Evolutionary conservation across 495 filamentous ascomycete genomes (phyloP), one percentile per base, ranked within the genome.

Genomic region (Chaetomidium leptoderma): DNA sequence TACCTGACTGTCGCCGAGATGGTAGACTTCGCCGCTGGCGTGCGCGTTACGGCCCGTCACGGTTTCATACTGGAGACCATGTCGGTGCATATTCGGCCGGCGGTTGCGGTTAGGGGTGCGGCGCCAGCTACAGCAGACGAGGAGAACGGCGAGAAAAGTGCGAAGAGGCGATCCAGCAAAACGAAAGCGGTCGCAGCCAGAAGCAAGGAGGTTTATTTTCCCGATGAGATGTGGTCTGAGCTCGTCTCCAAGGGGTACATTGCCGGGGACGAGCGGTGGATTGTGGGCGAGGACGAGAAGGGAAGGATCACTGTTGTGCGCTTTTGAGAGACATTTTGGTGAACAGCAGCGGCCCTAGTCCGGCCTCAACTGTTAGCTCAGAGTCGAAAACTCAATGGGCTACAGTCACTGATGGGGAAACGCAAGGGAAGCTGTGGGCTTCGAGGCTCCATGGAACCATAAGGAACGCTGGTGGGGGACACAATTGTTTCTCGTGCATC

Each of bases 201-300:
- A 33, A 60, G 61, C 0, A 69, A 71, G 4, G 71, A 72, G 46
- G 67, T 72, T 4, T 72, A 72, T 14, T 64, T 83, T 9, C 62
- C 63, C 7, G 75, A 78, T 27, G 66, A 70, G 8, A 68, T 81
- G 44, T 81, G 79, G 66, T 59, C 62, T n/a, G 73, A 84, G 60
- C 66, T 89, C 19, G 60, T 79, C 16, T 75, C 64, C 0, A 78
- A 74, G 60, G 84, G 83, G 4, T 79, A 75, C 59, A 79, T 89
- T 24, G 75, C 67, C 44, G 86, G 85, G 0, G 81, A 83, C 59
- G 86, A 89, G 65, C 64, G 79, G 27, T 87, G 84, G 75, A 43
- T 87, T 17, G 61, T 87, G 11, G 85, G 86, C 5, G 81, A 86
- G 67, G 83, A 83, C 60, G 54, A 64, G 2, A 64, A 68, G 10